Base-by-base conservation (phyloP, 2,329 filamentous ascomycete species). In the Tolypocladium sp. region DNA sequence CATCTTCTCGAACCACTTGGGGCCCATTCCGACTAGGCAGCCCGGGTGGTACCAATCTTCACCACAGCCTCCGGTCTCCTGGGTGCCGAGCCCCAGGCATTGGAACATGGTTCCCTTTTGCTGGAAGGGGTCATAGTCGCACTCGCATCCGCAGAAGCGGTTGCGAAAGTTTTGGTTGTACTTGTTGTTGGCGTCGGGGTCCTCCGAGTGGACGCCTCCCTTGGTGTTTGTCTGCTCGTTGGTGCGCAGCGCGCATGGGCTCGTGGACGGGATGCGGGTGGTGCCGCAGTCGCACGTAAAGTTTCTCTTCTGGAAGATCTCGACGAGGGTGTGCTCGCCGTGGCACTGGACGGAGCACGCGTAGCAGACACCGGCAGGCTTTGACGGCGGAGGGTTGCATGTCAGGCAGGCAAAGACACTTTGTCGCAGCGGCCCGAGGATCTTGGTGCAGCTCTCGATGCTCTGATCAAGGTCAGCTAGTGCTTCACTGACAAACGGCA, bases 71-170 rank as follows among this genome's bases (percentile, higher is more conserved):
- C 92, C 92, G 1, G 88, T 87, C 64, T 93, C 89, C 15, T 83
- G 80, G 0, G 85, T 88, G 1, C 91, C 92, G 1, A 97, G 77
- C 0, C 93, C 93, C 2, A 97, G 73, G 70, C 94, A 99, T 73
- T 99, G 94, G 66, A 95, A 99, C 94, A 99, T 99, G 44, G 92
- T 97, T 0, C 93, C 93, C 66, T 93, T 95, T 71, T 99, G 92
- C 70, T 90, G 81, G 55, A 93, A 84, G 0, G 93, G 86, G 70
- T 97, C 89, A 70, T 99, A 99, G 61, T 92, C 85, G 68, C 92
- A 88, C 37, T 84, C 84, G 69, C 94, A 99, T 2, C 89, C 90
- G 71, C 94, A 99, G 75, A 99, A 99, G 52, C 82, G 84, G 68
- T 97, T 97, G 65, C 85, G 82, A 68, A 96, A 99, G 77, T 99